Conservation (phyloP, 768 basidiomycete species). For the Asterophora lycoperdoides region DNA sequence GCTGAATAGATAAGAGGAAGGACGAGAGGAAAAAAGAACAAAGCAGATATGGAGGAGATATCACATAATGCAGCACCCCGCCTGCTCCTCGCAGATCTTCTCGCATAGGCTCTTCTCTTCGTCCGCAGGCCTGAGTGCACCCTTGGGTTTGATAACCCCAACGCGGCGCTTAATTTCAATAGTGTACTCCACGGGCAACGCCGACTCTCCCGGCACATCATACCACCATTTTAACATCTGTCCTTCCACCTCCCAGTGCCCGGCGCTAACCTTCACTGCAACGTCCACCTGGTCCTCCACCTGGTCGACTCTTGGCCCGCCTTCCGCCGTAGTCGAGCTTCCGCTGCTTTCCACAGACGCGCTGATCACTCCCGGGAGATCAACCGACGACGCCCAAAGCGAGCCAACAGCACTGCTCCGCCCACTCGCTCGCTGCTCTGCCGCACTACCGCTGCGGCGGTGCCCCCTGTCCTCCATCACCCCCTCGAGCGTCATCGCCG, state of each 20-base stretch:
- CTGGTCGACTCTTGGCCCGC: no score
- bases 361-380: slow-evolving; percentile 8
- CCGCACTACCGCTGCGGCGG: slow-evolving; percentile 12
- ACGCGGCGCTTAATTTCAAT: slow-evolving; percentile 31
- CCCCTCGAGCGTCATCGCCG: background rate
- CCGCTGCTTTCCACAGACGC: background rate
- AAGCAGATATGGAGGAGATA: background rate
- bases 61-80: slow-evolving; percentile 22
- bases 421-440: slow-evolving; percentile 14
- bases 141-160: slow-evolving; percentile 24
- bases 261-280: slow-evolving; percentile 40
- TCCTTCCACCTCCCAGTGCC: slow-evolving; percentile 41
- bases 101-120: slow-evolving; percentile 17
- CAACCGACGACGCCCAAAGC: slow-evolving; percentile 12
- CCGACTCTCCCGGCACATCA: slow-evolving; percentile 34
- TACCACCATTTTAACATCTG: slow-evolving; percentile 56
- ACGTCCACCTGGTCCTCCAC: slow-evolving; percentile 34
- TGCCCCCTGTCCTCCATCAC: slow-evolving; percentile 6
- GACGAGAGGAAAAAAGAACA: background rate
- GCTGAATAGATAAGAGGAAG: background rate
- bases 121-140: background rate
- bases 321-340: slow-evolving; percentile 4
- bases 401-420: slow-evolving; percentile 14
- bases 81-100: slow-evolving; percentile 18
- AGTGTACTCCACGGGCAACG: slow-evolving; percentile 30